These are phyloP conservation scores for Pichia sp. DNA, from an alignment of 1,139 yeast species.

Conservation along the genomic window DNA sequence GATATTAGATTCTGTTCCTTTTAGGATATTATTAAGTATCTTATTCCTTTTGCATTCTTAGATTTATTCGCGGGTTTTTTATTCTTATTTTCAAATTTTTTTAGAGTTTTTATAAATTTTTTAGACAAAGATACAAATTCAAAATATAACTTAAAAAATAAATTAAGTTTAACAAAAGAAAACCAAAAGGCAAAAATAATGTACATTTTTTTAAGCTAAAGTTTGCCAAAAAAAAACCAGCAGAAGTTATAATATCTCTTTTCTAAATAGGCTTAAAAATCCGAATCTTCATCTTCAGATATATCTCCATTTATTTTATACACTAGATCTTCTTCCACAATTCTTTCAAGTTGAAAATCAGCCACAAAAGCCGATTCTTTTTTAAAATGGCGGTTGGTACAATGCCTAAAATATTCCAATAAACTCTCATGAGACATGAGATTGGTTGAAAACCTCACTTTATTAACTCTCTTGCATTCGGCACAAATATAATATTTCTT, in stretches of 20 bases:
- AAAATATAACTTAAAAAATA: too few relatives aligned
- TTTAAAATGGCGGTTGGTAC: slow-evolving; percentile 1
- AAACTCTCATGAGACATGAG: background rate
- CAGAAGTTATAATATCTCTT: too few relatives aligned
- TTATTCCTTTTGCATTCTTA: background rate
- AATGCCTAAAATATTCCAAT: slow-evolving; percentile 4
- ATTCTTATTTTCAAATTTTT: background rate
- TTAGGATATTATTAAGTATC: too few relatives aligned
- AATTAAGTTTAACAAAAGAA: too few relatives aligned
- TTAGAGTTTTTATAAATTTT: background rate
- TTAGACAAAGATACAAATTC: background rate
- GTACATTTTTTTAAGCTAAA: too few relatives aligned
- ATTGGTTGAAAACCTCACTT: too few relatives aligned
- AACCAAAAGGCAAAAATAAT: too few relatives aligned
- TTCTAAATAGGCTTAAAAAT: too few relatives aligned
- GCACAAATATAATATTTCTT: background rate
- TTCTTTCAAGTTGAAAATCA: background rate
- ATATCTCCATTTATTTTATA: too few relatives aligned
- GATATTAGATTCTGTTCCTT: background rate
- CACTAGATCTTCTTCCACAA: background rate
- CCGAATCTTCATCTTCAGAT: too few relatives aligned
- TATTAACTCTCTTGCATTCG: slow-evolving; percentile 2
- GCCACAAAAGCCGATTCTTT: background rate
- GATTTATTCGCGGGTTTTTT: background rate
- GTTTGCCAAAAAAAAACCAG: too few relatives aligned